phyloP scores from a whole-genome alignment of 441 rosid genomes.

The Adansonia rubrostipa region DNA sequence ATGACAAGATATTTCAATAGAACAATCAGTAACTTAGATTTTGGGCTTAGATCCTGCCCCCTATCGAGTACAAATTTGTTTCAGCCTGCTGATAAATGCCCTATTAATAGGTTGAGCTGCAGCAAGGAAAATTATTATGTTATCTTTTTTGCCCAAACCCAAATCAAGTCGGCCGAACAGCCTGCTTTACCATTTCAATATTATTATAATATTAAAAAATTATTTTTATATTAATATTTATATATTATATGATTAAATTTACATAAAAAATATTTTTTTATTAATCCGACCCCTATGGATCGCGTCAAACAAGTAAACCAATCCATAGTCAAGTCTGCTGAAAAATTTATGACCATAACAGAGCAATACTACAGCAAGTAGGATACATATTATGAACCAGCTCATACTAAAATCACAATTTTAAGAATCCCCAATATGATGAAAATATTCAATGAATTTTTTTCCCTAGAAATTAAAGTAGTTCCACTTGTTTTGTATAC shows the following conservation, averaged over 20 bases:
- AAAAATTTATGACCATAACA: neutral
- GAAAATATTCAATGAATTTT: slow-evolving; percentile 21
- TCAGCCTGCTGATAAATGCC: too few relatives aligned
- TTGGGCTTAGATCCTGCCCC: neutral
- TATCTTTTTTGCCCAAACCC: too few relatives aligned
- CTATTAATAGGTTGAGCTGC: too few relatives aligned
- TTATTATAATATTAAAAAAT: too few relatives aligned
- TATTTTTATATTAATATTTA: too few relatives aligned
- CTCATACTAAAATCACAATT: slow-evolving; percentile 22
- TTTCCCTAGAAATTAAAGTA: slow-evolving; percentile 19
- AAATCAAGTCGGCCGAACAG: too few relatives aligned
- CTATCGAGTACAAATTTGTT: neutral
- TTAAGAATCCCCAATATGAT: slow-evolving; percentile 30
- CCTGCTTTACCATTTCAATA: too few relatives aligned
- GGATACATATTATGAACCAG: neutral
- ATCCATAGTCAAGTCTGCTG: neutral
- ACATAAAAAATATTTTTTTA: too few relatives aligned
- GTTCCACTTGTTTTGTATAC: slow-evolving; percentile 37
- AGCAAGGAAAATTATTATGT: too few relatives aligned
- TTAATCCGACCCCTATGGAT: too few relatives aligned
- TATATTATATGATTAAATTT: too few relatives aligned
- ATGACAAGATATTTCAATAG: neutral
- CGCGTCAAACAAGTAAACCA: too few relatives aligned
- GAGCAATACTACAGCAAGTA: neutral
- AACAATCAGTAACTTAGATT: neutral